These are phyloP conservation scores for Penicillium sp. DNA, from an alignment of 2,329 filamentous ascomycete species.

Conservation along the genomic window DNA sequence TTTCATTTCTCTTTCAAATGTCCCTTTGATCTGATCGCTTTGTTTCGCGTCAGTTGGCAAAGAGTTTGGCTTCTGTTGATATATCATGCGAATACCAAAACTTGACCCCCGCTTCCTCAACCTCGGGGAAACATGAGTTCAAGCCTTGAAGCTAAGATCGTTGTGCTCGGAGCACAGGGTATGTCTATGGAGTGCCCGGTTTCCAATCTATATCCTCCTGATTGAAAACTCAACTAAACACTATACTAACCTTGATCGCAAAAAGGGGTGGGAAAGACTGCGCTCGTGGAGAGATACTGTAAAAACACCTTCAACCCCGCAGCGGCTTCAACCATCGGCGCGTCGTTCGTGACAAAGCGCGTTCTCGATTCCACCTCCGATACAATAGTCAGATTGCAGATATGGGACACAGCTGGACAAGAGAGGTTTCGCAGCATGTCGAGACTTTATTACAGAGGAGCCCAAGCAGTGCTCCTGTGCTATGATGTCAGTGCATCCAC, in stretches of 20 bases:
- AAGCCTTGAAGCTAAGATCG: constrained; percentile 54
- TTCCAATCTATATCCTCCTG: not conserved
- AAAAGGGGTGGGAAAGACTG: constrained; percentile 54
- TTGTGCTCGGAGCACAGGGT: constrained; percentile 54
- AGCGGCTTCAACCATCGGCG: constrained; percentile 68
- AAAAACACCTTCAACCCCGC: constrained; percentile 47
- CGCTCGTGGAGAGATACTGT: constrained; percentile 52
- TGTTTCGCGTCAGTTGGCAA: not conserved
- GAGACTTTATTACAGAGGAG: constrained; percentile 92
- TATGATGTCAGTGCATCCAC: constrained; percentile 58
- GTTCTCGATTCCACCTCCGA: constrained; percentile 81
- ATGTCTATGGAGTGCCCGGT: constrained; percentile 1
- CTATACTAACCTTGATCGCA: constrained; percentile 3
- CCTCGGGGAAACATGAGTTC: constrained; percentile 45
- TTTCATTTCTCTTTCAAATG: not conserved
- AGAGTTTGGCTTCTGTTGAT: not conserved
- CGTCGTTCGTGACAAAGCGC: constrained; percentile 76
- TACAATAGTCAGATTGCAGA: constrained; percentile 84
- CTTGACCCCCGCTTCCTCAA: constrained; percentile 27
- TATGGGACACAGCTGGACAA: constrained; percentile 95
- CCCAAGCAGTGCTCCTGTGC: constrained; percentile 89
- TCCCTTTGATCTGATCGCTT: not conserved
- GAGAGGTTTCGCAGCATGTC: constrained; percentile 95
- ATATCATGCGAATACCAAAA: constrained; percentile 36
- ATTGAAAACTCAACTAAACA: not conserved